Conservation (phyloP, 345 rosid species). For the Diplotaxis tenuifolia region DNA sequence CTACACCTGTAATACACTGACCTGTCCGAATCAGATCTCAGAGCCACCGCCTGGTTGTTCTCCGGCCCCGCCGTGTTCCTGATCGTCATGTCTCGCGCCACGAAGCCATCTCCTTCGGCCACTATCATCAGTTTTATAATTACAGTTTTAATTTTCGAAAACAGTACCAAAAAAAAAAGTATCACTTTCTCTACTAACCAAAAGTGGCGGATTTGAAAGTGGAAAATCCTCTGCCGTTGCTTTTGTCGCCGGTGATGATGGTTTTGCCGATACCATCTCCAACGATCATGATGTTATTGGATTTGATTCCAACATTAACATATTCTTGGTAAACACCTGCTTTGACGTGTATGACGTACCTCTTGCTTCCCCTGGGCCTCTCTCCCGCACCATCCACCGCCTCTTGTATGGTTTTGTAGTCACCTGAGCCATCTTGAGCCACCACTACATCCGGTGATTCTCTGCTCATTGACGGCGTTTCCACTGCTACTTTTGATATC, state of each 20-base stretch:
- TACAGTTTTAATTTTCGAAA: neutral
- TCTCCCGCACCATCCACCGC: constrained; percentile 54
- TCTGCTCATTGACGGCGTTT: constrained; percentile 15
- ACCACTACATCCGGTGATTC: constrained; percentile 47
- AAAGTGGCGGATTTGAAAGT: constrained; percentile 71
- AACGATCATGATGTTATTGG: constrained; percentile 53
- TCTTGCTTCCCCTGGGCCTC: constrained; percentile 38
- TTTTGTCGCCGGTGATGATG: constrained; percentile 52
- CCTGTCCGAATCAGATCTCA: constrained; percentile 54
- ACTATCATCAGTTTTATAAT: constrained; percentile 37
- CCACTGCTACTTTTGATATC: constrained; percentile 31
- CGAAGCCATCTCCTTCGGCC: constrained; percentile 48
- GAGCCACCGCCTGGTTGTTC: constrained; percentile 59
- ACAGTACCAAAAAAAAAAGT: neutral
- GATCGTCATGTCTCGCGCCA: constrained; percentile 49
- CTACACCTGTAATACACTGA: constrained; percentile 53
- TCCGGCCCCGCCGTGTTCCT: constrained; percentile 58
- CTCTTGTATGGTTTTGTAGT: constrained; percentile 51
- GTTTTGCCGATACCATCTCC: constrained; percentile 63
- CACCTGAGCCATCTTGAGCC: constrained; percentile 59
- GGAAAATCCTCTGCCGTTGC: constrained; percentile 59
- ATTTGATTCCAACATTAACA: constrained; percentile 50
- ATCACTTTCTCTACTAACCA: constrained; percentile 4
- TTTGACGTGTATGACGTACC: constrained; percentile 62
- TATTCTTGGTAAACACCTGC: constrained; percentile 68